These are phyloP conservation scores for Mrakia gelida DNA, from an alignment of 768 basidiomycete genomes.

Conservation along the genomic window DNA sequence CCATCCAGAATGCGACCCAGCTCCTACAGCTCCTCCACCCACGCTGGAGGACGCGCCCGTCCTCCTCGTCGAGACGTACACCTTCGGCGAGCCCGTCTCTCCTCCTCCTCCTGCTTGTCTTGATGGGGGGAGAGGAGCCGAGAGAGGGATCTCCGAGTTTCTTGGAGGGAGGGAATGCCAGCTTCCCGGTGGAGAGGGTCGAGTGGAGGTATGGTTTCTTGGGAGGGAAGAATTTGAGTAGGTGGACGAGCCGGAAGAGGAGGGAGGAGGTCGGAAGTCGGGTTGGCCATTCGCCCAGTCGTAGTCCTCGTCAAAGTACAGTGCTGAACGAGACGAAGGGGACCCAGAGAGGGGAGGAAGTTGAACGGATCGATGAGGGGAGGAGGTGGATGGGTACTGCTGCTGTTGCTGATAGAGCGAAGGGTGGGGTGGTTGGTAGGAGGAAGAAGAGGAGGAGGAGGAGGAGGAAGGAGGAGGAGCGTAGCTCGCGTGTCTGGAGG, in stretches of 20 bases:
- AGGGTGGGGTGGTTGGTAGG: background rate
- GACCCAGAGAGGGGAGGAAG: background rate
- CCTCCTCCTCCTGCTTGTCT: too few species aligned
- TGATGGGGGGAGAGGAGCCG: background rate
- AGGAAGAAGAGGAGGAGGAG: background rate
- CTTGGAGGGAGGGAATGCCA: background rate
- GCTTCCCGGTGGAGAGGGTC: background rate
- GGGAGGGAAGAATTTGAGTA: background rate
- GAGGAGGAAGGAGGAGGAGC: background rate
- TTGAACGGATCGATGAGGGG: too few species aligned
- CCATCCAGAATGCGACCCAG: conserved; percentile 8
- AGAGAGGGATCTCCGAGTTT: background rate
- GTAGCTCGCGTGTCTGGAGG: background rate
- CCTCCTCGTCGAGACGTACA: conserved; percentile 10
- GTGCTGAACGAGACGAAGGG: background rate
- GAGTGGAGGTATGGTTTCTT: background rate
- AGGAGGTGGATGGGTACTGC: background rate
- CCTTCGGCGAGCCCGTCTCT: background rate
- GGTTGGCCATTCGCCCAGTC: conserved; percentile 13
- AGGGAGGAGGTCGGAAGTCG: background rate
- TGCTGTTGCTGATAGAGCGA: background rate
- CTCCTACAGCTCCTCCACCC: background rate
- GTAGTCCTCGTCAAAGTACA: conserved; percentile 20
- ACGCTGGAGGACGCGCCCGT: background rate
- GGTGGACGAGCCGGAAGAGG: background rate